Evolutionary conservation across 176 grass and related monocot species (phyloP).

Genomic region (Rhynchospora breviuscula): DNA sequence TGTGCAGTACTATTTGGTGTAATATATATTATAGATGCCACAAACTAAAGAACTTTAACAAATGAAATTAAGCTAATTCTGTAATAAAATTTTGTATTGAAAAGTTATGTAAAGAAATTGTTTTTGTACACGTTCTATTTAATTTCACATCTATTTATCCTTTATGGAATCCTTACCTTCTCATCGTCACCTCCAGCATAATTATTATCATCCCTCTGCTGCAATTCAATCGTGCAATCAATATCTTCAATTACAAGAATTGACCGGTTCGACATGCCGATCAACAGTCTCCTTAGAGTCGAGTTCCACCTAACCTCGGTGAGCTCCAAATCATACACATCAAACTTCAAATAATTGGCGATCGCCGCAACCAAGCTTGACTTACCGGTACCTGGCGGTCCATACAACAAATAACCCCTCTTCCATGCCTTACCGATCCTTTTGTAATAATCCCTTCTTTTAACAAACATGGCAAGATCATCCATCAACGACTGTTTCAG

Average conservation of each 20-base stretch:
- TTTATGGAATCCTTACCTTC: slow-evolving; percentile 31
- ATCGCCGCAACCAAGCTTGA: slow-evolving; percentile 90
- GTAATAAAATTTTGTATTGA: background rate
- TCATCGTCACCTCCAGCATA: slow-evolving; percentile 30
- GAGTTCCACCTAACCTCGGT: slow-evolving; percentile 64
- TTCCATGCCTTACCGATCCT: slow-evolving; percentile 92
- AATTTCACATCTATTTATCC: background rate
- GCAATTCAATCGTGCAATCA: slow-evolving; percentile 68
- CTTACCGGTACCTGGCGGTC: slow-evolving; percentile 82
- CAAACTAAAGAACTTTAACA: background rate
- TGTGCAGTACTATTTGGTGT: background rate
- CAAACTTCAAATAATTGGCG: slow-evolving; percentile 90
- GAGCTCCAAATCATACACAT: slow-evolving; percentile 92
- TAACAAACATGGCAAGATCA: slow-evolving; percentile 65
- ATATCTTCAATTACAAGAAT: slow-evolving; percentile 93
- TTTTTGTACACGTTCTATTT: background rate
- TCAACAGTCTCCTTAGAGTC: slow-evolving; percentile 48
- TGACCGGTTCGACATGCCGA: slow-evolving; percentile 63
- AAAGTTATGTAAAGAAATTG: background rate
- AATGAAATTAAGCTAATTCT: background rate
- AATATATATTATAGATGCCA: background rate
- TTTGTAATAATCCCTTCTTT: slow-evolving; percentile 78
- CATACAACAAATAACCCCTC: slow-evolving; percentile 75
- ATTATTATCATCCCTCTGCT: slow-evolving; percentile 43
- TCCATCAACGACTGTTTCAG: slow-evolving; percentile 59